A percentile compares a stretch with the other conserved stretches of the same genome.
phyloP scores from a whole-genome alignment of 2,329 filamentous ascomycete genomes.

The Celoporthe dispersa region DNA sequence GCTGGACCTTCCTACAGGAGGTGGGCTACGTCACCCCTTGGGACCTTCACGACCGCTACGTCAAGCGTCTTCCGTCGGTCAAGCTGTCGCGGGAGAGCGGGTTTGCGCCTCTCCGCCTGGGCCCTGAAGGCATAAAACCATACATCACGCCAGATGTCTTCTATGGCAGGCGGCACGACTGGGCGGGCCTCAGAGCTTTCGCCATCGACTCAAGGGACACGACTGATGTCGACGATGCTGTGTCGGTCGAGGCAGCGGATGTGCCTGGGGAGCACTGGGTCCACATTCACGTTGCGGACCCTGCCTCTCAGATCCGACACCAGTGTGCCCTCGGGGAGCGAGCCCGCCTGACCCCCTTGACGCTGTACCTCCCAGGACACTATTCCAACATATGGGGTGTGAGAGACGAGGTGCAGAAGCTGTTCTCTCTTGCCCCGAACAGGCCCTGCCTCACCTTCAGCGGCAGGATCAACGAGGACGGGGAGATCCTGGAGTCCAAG shows the following conservation, averaged over 20 bases:
- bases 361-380: constrained; percentile 64
- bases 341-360: constrained; percentile 63
- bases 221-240: constrained; percentile 76
- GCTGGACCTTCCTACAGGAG: constrained; percentile 75
- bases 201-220: constrained; percentile 73
- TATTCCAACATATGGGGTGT: constrained; percentile 58
- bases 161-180: constrained; percentile 59
- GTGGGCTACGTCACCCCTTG: constrained; percentile 72
- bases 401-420: constrained; percentile 41
- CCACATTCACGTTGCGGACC: constrained; percentile 79
- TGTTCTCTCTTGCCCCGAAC: constrained; percentile 58
- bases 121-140: constrained; percentile 28
- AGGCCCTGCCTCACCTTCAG: constrained; percentile 66
- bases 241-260: constrained; percentile 69
- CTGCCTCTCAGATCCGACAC: constrained; percentile 69
- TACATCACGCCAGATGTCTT: constrained; percentile 46
- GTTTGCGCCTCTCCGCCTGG: constrained; percentile 42
- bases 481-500: constrained; percentile 57
- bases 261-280: constrained; percentile 68
- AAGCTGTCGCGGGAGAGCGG: constrained; percentile 48
- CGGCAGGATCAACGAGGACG: constrained; percentile 56
- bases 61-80: constrained; percentile 56
- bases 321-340: constrained; percentile 62
- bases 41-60: constrained; percentile 70
- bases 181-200: constrained; percentile 64